Conservation (phyloP, 2,329 filamentous ascomycete genomes). For the Diaporthe batatas region DNA sequence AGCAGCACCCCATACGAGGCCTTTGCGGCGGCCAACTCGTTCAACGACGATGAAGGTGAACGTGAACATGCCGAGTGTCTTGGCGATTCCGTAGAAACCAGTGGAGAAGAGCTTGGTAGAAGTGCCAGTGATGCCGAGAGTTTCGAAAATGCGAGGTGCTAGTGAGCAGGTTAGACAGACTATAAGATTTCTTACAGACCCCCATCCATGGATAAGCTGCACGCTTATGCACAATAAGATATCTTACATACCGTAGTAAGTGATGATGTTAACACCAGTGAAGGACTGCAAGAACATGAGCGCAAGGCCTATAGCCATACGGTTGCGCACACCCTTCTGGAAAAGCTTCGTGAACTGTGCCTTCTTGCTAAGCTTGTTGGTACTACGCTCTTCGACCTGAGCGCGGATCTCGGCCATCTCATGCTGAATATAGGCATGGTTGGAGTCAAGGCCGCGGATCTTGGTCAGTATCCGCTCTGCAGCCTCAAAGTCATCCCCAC, state of each 20-base stretch:
- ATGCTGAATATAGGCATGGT: conserved; percentile 9
- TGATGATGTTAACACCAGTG: background rate
- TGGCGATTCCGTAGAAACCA: conserved; percentile 73
- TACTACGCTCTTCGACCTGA: conserved; percentile 24
- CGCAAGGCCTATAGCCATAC: conserved; percentile 19
- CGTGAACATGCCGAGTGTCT: conserved; percentile 67
- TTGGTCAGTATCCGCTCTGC: conserved; percentile 15
- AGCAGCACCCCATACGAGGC: conserved; percentile 19
- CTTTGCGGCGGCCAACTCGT: conserved; percentile 17
- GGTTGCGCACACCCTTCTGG: conserved; percentile 12
- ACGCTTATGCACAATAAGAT: no score
- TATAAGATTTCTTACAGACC: no score
- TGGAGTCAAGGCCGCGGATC: conserved; percentile 18
- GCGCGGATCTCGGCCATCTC: conserved; percentile 23
- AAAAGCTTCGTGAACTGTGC: conserved; percentile 21
- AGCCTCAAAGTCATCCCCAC: conserved; percentile 19
- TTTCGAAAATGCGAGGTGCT: conserved; percentile 51
- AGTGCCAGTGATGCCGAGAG: conserved; percentile 58
- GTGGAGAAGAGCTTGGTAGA: conserved; percentile 70
- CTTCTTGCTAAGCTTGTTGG: conserved; percentile 19
- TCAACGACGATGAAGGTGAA: conserved; percentile 70
- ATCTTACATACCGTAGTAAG: no score
- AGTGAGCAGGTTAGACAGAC: no score
- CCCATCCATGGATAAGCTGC: no score
- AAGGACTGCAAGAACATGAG: conserved; percentile 25